Conservation (phyloP, 2,329 filamentous ascomycete genomes). For the Scedosporium boydii region DNA sequence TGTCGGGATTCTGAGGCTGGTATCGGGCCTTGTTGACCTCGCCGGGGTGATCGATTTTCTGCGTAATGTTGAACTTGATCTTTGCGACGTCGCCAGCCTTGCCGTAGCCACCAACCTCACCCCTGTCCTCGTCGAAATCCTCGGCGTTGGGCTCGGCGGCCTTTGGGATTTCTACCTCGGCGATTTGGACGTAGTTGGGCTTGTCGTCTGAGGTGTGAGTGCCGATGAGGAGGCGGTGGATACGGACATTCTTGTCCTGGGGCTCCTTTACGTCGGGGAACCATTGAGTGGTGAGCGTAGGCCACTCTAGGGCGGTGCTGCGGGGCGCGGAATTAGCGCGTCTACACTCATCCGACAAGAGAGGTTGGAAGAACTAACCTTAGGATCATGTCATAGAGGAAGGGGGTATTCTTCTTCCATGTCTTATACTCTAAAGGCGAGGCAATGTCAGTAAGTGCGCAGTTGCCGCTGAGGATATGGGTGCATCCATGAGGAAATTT, state of each 20-base stretch:
- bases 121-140: constrained; percentile 84
- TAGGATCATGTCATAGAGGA: constrained; percentile 96
- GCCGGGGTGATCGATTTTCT: constrained; percentile 91
- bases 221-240: constrained; percentile 83
- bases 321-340: neutral
- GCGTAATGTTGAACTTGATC: constrained; percentile 84
- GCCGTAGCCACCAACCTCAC: constrained; percentile 90
- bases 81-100: constrained; percentile 58
- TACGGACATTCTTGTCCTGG: constrained; percentile 76
- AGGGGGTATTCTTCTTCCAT: constrained; percentile 99
- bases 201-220: constrained; percentile 86
- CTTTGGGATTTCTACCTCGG: constrained; percentile 87
- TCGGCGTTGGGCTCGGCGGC: constrained; percentile 61
- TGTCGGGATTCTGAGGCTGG: constrained; percentile 92
- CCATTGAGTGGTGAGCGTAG: constrained; percentile 95
- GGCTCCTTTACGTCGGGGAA: constrained; percentile 87
- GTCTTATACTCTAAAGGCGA: constrained; percentile 82
- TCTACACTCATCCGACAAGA: neutral
- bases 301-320: constrained; percentile 91
- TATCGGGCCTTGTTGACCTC: constrained; percentile 99
- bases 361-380: constrained; percentile 39
- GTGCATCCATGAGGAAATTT: neutral
- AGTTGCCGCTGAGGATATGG: neutral
- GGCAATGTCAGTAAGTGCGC: constrained; percentile 8
- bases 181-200: constrained; percentile 89